Evolutionary conservation across 345 rosid species (phyloP).

Genomic region (Excoecaria agallocha): DNA sequence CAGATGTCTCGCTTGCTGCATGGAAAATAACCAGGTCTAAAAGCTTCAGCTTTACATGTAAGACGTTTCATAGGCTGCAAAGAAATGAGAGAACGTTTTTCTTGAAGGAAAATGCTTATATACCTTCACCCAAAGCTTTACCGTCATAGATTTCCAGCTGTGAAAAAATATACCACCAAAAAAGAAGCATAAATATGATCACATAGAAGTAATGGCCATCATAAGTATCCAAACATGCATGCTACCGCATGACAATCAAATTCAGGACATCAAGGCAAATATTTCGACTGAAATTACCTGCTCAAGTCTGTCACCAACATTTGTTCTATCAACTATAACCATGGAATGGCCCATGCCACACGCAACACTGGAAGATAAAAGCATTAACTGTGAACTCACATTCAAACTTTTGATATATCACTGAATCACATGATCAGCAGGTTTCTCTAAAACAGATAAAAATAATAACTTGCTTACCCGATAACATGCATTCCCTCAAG

Average conservation of each 20-base stretch:
- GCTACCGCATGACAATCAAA: neutral
- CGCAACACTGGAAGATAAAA: conserved; percentile 62
- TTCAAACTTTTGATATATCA: conserved; percentile 1
- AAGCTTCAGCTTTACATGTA: neutral
- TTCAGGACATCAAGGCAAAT: neutral
- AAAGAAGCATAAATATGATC: neutral
- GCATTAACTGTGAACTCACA: neutral
- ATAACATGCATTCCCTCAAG: conserved; percentile 90
- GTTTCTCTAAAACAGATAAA: neutral
- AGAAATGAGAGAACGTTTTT: neutral
- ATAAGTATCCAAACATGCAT: neutral
- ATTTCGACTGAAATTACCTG: conserved; percentile 47
- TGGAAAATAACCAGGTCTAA: neutral
- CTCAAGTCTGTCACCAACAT: conserved; percentile 65
- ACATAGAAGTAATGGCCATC: neutral
- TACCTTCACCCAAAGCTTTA: conserved; percentile 76
- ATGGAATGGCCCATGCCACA: conserved; percentile 85
- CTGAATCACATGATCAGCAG: neutral
- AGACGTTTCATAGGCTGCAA: neutral
- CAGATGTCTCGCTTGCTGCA: conserved; percentile 51
- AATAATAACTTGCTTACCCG: conserved; percentile 42
- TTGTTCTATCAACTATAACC: conserved; percentile 79
- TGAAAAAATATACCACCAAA: conserved; percentile 13
- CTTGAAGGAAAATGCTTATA: conserved; percentile 21
- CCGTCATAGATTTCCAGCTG: conserved; percentile 90